Evolutionary conservation across 129 eudicot species (phyloP).

Genomic region (Flaveria trinervia): DNA sequence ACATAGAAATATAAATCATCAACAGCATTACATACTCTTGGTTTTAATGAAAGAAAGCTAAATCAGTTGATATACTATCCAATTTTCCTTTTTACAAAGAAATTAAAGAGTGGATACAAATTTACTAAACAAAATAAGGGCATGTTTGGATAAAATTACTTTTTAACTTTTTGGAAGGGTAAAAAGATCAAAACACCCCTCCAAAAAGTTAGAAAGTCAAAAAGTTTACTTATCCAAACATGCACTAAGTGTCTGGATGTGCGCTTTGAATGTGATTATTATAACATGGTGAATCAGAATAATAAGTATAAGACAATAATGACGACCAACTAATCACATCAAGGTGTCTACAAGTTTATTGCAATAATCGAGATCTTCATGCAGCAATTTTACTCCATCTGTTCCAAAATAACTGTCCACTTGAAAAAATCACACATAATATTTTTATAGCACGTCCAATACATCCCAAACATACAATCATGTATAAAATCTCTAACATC

Average conservation of each 20-base stretch:
- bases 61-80: not conserved
- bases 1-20: not conserved
- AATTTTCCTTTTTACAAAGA: not conserved
- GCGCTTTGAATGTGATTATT: not conserved
- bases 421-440: not conserved
- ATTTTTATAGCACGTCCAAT: too few species aligned
- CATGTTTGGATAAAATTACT: too few species aligned
- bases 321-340: not conserved
- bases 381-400: constrained; percentile 6
- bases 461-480: too few species aligned
- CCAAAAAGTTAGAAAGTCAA: too few species aligned
- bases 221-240: too few species aligned
- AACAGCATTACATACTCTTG: not conserved
- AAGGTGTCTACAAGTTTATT: not conserved
- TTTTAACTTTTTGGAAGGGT: too few species aligned
- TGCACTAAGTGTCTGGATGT: not conserved
- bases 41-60: too few species aligned
- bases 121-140: not conserved
- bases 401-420: not conserved
- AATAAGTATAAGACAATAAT: not conserved
- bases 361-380: not conserved
- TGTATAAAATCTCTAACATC: not conserved
- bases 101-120: not conserved
- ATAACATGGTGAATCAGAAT: not conserved
- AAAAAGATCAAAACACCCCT: too few species aligned